Evolutionary conservation across 441 rosid species (phyloP).

Genomic region (Pelargonium cotyledonis): DNA sequence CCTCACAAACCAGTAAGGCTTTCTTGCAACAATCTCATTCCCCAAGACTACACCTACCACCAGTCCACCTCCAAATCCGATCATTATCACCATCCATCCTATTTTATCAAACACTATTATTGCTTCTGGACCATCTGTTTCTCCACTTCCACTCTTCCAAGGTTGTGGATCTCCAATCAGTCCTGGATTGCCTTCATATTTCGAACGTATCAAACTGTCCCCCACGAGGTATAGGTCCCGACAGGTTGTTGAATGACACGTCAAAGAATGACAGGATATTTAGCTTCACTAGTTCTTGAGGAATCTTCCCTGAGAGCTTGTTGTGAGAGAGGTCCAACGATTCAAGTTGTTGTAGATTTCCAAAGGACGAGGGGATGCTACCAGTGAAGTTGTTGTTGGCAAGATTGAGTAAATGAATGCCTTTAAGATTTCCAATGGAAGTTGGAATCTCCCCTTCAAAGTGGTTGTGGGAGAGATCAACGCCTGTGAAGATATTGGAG

Average conservation of each 20-base stretch:
- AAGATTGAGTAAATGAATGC: background rate
- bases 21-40: background rate
- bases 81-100: background rate
- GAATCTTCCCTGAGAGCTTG: background rate
- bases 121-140: background rate
- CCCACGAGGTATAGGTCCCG: background rate
- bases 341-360: conserved; percentile 5
- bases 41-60: background rate
- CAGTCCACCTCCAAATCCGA: background rate
- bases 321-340: conserved; percentile 11
- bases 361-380: conserved; percentile 5
- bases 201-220: background rate
- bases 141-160: background rate
- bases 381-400: background rate
- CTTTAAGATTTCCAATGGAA: background rate
- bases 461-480: background rate
- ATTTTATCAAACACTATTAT: background rate
- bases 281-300: background rate
- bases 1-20: background rate
- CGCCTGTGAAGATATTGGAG: background rate
- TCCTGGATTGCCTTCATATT: background rate
- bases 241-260: background rate
- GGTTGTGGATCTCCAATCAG: background rate
- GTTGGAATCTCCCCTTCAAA: background rate
- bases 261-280: background rate